Evolutionary conservation across 2,329 filamentous ascomycete species (phyloP), one percentile per base, ranked within the genome.

Genomic region (Capronia epimyces): DNA sequence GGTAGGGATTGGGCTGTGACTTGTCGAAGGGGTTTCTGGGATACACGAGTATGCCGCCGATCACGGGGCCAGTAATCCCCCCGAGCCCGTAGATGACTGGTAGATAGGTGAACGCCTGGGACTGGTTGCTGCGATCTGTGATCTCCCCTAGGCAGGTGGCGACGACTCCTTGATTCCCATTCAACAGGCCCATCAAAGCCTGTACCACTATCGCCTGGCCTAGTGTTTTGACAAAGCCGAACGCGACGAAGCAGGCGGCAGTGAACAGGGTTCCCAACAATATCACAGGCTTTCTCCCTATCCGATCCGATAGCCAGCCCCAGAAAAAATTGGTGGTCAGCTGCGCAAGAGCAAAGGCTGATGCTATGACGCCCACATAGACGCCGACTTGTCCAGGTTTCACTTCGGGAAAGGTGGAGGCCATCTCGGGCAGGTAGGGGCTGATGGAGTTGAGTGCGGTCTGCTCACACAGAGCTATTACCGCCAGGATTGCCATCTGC

Each of bases 61-160:
- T 71, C 1, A 94, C 82, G 0, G 93, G 93, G 0, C 93, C 93
- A 0, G 90, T 93, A 55, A 98, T 95, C 37, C 87, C 88, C 15
- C 93, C 93, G 27, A 98, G 75, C 3, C 91, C 91, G 68, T 98
- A 98, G n/a, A 97, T 84, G 32, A 97, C 86, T 0, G 93, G 93
- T 36, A 98, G 74, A 72, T 95, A 98, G 1, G 87, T 93, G 63
- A 98, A 98, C 0, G 89, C 93, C 46, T 80, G 80, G 64, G 88
- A 93, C 75, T 98, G 93, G 67, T 98, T 98, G 57, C 86, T 93
- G 48, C 89, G 82, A 65, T 97, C 90, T 1, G 93, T 98, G 46
- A 98, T 86, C 68, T 98, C 93, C 34, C 93, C 93, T 43, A 98
- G 69, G 43, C 91, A 95, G 0, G 93, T 96, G 6, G 89, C 91